Evolutionary conservation across 768 basidiomycete species (phyloP).

Genomic region (Boletus tomentosulus): DNA sequence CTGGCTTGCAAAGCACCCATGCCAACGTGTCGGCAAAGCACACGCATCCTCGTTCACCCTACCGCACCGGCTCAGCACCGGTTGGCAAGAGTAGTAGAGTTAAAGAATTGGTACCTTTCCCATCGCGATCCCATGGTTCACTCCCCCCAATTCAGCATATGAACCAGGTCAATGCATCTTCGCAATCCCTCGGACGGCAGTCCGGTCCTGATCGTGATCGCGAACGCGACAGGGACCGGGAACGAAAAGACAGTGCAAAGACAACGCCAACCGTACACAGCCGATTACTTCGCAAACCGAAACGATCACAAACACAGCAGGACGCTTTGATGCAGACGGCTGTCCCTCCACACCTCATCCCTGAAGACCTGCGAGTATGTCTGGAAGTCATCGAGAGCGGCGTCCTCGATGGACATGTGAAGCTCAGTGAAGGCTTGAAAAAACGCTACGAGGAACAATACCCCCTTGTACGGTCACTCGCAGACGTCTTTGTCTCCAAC

Average conservation of each 20-base stretch:
- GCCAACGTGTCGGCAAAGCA: slow-evolving; percentile 42
- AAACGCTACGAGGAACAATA: slow-evolving; percentile 96
- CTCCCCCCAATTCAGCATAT: slow-evolving; percentile 58
- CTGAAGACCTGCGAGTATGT: slow-evolving; percentile 82
- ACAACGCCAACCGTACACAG: slow-evolving; percentile 30
- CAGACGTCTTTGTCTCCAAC: slow-evolving; percentile 94
- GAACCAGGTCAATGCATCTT: slow-evolving; percentile 54
- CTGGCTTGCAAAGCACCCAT: slow-evolving; percentile 19
- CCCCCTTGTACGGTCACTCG: slow-evolving; percentile 86
- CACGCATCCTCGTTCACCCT: slow-evolving; percentile 75
- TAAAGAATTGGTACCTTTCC: slow-evolving; percentile 62
- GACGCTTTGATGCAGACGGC: slow-evolving; percentile 45
- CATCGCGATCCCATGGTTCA: slow-evolving; percentile 75
- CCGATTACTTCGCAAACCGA: slow-evolving; percentile 64
- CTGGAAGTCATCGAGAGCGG: slow-evolving; percentile 83
- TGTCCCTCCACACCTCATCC: slow-evolving; percentile 74
- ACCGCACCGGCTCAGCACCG: slow-evolving; percentile 48
- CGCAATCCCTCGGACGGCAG: slow-evolving; percentile 73
- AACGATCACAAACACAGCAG: slow-evolving; percentile 55
- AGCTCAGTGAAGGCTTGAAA: slow-evolving; percentile 76
- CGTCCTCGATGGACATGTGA: slow-evolving; percentile 85
- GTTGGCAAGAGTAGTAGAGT: slow-evolving; percentile 37
- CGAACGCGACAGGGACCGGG: slow-evolving; percentile 38
- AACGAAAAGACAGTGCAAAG: slow-evolving; percentile 44
- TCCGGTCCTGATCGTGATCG: slow-evolving; percentile 47